Evolutionary conservation across 1,284 basidiomycete genomes (phyloP), one percentile per base, ranked within the genome.

Genomic region (Tetrapyrgos nigripes): DNA sequence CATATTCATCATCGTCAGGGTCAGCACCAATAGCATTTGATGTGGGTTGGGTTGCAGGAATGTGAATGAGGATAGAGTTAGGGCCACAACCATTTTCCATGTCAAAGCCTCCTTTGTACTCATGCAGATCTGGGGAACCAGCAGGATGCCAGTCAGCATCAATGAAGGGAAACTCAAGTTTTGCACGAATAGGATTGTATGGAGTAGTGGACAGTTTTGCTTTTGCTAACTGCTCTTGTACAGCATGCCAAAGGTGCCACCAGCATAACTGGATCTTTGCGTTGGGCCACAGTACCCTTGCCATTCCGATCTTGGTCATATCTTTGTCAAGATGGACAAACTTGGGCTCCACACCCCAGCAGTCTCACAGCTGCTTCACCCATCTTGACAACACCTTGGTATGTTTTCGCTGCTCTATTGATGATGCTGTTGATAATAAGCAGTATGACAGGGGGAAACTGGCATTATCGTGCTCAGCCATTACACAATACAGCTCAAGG

Each of bases 301-400:
- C 24, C 56, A 63, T 64, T 5, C 57, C 60, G 47, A 73, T 73
- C 56, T 74, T 68, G 1, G 65, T 67, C 68, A 73, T 73, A 53
- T 73, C 70, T 51, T 74, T 73, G 55, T 74, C 69, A 8, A 61
- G 43, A 53, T 73, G 70, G 3, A 62, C 51, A 46, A 70, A 71
- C 10, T 23, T 8, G 0, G 70, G 66, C 4, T 59, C 26, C 3
- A 74, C 44, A 9, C 57, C 56, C 48, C 71, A 73, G 35, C 50
- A 52, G 26, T 67, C 62, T 19, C 56, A 60, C 3, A 73, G 49
- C 13, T 49, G 54, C 2, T 23, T 45, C 17, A 61, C 59, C 66
- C 69, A 74, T n/a, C 9, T 21, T 11, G 27, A 11, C 13, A 50
- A 10, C 31, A 28, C 49, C 11, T 27, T 50, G n/a, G 29, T 33